phyloP scores from a whole-genome alignment of 495 filamentous ascomycete species.

The Penicillium herquei region DNA sequence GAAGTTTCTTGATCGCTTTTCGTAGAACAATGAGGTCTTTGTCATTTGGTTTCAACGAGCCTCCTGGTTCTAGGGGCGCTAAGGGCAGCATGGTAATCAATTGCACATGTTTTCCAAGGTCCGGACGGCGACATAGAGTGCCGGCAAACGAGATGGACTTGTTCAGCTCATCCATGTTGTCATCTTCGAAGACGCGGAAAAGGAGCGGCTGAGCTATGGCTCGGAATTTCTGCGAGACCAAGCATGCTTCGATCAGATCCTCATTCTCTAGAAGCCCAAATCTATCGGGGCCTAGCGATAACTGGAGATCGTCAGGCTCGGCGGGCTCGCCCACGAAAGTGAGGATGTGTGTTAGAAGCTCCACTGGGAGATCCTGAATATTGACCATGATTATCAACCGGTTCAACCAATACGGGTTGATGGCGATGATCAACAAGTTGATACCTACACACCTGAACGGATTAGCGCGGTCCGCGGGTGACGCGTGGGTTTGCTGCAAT shows the following conservation, averaged over 20 bases:
- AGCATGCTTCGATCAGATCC: slow-evolving; percentile 16
- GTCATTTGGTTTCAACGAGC: too few relatives aligned
- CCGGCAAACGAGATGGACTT: slow-evolving; percentile 12
- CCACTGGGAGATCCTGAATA: neutral
- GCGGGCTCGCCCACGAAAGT: neutral
- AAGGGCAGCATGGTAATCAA: too few relatives aligned
- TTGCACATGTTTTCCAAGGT: slow-evolving; percentile 20
- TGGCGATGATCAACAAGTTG: too few relatives aligned
- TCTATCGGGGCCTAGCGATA: too few relatives aligned
- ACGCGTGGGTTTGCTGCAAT: too few relatives aligned
- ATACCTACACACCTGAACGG: too few relatives aligned
- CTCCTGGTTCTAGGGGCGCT: too few relatives aligned
- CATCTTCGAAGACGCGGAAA: slow-evolving; percentile 12
- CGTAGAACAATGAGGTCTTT: too few relatives aligned
- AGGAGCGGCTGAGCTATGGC: slow-evolving; percentile 25
- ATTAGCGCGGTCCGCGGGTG: too few relatives aligned
- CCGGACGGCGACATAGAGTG: slow-evolving; percentile 14
- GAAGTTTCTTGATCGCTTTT: too few relatives aligned
- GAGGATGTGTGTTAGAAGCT: neutral
- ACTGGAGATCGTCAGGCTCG: too few relatives aligned
- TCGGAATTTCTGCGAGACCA: slow-evolving; percentile 22
- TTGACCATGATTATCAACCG: neutral
- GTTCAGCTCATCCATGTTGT: neutral
- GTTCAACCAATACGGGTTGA: too few relatives aligned
- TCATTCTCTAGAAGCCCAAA: neutral